A percentile compares a stretch with the other conserved stretches of the same genome.
phyloP scores from a whole-genome alignment of 2,329 filamentous ascomycete genomes.

The Pseudovirgaria hyperparasitica region DNA sequence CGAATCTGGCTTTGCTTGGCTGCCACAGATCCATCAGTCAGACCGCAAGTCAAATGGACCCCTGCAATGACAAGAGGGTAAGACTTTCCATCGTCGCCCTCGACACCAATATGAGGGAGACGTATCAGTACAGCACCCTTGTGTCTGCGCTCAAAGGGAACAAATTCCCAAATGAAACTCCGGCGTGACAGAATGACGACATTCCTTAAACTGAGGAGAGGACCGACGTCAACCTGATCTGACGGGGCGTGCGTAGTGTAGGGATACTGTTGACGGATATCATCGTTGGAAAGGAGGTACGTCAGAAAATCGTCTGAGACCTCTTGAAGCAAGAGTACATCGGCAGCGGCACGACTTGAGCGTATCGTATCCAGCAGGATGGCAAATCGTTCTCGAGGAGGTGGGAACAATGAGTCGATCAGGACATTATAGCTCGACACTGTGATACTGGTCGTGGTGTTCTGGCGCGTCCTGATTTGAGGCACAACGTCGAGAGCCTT shows the following conservation, averaged over 20 bases:
- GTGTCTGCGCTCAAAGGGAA: constrained; percentile 42
- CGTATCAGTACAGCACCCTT: constrained; percentile 43
- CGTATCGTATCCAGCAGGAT: constrained; percentile 23
- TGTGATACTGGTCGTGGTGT: constrained; percentile 10
- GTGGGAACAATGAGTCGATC: constrained; percentile 25
- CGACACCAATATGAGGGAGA: constrained; percentile 25
- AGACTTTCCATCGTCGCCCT: constrained; percentile 12
- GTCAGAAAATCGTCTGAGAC: constrained; percentile 52
- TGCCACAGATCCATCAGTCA: constrained; percentile 45
- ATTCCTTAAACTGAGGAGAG: constrained; percentile 48
- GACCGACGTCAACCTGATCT: constrained; percentile 36
- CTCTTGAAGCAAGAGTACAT: constrained; percentile 43
- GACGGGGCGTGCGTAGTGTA: constrained; percentile 48
- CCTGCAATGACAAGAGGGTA: constrained; percentile 39
- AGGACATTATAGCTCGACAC: constrained; percentile 33
- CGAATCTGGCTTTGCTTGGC: constrained; percentile 45
- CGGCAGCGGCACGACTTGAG: constrained; percentile 18
- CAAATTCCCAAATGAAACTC: constrained; percentile 42
- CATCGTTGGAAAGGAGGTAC: constrained; percentile 36
- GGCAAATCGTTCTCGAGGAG: constrained; percentile 23
- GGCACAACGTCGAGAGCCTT: constrained; percentile 3
- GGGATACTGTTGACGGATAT: constrained; percentile 37
- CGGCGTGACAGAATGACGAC: constrained; percentile 46
- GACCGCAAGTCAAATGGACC: constrained; percentile 49
- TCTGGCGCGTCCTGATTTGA: constrained; percentile 2